phyloP scores from a whole-genome alignment of 345 rosid species.

The Rubroshorea leprosula region DNA sequence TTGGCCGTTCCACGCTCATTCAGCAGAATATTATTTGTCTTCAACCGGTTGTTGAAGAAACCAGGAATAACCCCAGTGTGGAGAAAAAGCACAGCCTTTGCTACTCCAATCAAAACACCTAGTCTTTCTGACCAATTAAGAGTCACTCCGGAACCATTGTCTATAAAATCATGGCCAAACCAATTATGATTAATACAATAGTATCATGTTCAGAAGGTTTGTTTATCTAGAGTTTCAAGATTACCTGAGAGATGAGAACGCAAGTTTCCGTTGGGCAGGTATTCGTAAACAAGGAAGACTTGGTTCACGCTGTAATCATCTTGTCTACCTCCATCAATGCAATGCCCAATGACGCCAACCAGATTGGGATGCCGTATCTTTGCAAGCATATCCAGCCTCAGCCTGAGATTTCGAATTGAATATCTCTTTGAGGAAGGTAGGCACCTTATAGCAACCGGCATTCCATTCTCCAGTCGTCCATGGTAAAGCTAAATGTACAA shows the following conservation, averaged over 20 bases:
- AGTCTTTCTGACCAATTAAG: slow-evolving; percentile 83
- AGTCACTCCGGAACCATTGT: slow-evolving; percentile 55
- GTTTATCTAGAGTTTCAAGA: not conserved
- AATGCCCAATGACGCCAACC: slow-evolving; percentile 79
- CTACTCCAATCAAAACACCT: slow-evolving; percentile 69
- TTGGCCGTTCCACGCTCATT: slow-evolving; percentile 82
- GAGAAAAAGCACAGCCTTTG: slow-evolving; percentile 92
- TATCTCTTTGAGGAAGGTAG: slow-evolving; percentile 49
- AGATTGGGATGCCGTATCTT: slow-evolving; percentile 93
- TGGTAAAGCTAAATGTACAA: slow-evolving; percentile 56
- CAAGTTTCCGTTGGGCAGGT: slow-evolving; percentile 57
- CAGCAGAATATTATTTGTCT: slow-evolving; percentile 75
- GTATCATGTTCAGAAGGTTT: too few species aligned
- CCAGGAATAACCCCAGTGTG: slow-evolving; percentile 85
- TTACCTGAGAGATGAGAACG: slow-evolving; percentile 71
- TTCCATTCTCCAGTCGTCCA: slow-evolving; percentile 78
- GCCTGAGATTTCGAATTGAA: slow-evolving; percentile 63
- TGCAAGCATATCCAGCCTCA: slow-evolving; percentile 65
- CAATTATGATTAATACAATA: too few species aligned
- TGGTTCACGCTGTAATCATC: slow-evolving; percentile 38
- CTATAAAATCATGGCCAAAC: slow-evolving; percentile 20
- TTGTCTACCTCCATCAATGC: slow-evolving; percentile 38
- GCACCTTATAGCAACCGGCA: slow-evolving; percentile 57
- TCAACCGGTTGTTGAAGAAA: slow-evolving; percentile 59
- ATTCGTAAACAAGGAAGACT: slow-evolving; percentile 77